Evolutionary conservation across 1,139 yeast genomes (phyloP), one percentile per base, ranked within the genome.

Genomic region (Geotrichum australiense): DNA sequence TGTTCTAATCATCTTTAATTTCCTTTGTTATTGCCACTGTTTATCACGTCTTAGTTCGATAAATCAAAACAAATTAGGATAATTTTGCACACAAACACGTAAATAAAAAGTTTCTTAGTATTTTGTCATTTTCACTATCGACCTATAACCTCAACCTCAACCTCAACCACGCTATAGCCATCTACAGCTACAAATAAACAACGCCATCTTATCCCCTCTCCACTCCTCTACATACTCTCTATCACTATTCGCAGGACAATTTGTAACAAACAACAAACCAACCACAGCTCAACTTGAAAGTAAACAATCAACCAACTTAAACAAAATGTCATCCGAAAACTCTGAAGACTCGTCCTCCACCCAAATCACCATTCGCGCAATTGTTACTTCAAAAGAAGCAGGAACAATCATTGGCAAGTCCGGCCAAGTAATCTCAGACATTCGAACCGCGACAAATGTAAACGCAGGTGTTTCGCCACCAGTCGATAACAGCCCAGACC

Each of bases 361-460:
- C 31, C 29, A 34, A 11, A 19, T 61, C 26, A 58, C 66, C 4
- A 45, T 63, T 26, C 71, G 96, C 52, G 75, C 87, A 1, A 69
- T 87, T 34, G 84, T 87, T 18, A 77, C 91, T 10, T 77, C 91
- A 43, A 83, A 81, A 58, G 96, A 87, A 62, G 87, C 94, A 10
- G 96, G 96, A 12, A 83, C 89, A 49, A 76, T 87, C 49, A 87
- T 87, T 55, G 96, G 96, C 36, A 84, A 83, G 54, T 80, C 78
- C 52, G 96, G 96, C 35, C 70, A 74, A 46, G 84, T 81, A 41
- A 87, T 87, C 48, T 83, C 87, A 45, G 73, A 76, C 26, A 77
- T 87, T 42, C 71, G 96, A 51, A 86, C 77, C 38, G 75, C 74
- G 49, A 83, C 93, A 31, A 74, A 75, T 46, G 87, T 89, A 47